Conservation (phyloP, 129 eudicot genomes). For the Oenanthe sinensis region DNA sequence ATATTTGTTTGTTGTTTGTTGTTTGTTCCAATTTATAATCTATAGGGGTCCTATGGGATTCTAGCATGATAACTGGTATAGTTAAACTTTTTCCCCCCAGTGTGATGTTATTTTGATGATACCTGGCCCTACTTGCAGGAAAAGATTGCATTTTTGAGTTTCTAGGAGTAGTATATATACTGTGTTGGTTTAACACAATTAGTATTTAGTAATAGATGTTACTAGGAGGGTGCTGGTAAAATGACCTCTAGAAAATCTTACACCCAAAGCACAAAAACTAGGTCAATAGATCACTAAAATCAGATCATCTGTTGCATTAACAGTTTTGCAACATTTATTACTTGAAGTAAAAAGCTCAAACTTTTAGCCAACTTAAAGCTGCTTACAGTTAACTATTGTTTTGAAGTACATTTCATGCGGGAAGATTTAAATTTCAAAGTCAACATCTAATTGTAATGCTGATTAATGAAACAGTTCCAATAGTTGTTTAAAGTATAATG, state of each 20-base stretch:
- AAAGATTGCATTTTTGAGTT: background rate
- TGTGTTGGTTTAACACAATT: background rate
- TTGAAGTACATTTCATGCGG: background rate
- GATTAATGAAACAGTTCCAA: background rate
- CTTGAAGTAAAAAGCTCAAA: background rate
- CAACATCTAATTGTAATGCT: background rate
- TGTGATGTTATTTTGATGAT: too few relatives aligned
- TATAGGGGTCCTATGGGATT: background rate
- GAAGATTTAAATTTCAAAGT: background rate
- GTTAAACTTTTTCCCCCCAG: background rate
- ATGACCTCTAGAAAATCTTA: background rate
- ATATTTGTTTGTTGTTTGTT: background rate
- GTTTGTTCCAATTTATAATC: background rate
- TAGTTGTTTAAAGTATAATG: background rate
- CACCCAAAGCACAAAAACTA: background rate
- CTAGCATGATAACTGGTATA: background rate
- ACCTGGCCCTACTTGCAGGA: too few relatives aligned
- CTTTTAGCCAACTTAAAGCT: background rate
- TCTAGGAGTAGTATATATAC: background rate
- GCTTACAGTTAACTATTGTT: background rate
- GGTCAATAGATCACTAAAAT: background rate
- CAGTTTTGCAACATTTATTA: background rate
- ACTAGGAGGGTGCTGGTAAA: background rate
- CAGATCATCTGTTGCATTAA: background rate
- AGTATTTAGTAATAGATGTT: background rate